Evolutionary conservation across 768 basidiomycete genomes (phyloP), one percentile per base, ranked within the genome.

Genomic region (Peribolospora kevripleyi): DNA sequence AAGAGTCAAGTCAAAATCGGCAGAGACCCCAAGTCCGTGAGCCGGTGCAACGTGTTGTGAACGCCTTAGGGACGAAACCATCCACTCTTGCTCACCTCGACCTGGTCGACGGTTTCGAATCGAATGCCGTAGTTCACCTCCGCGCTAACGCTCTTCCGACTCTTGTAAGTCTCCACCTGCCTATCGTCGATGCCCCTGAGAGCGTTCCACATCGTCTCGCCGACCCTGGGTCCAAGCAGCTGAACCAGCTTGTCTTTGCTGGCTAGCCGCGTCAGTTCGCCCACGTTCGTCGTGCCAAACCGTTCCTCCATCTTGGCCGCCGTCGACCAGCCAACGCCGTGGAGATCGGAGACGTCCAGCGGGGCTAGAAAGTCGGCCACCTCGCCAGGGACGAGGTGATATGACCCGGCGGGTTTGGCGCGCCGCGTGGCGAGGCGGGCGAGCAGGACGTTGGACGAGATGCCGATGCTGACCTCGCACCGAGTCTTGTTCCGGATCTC

Each of bases 51-150:
- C 25, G 25, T 25, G 25, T 25, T n/a, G n/a, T n/a, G n/a, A n/a
- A n/a, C n/a, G n/a, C n/a, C n/a, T n/a, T 10, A 50, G 48, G 5
- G 48, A 25, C n/a, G 53, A 46, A 53, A 39, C 9, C 1, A 37
- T 14, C 8, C 42, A 49, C 25, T 25, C 25, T 25, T 25, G 51
- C 60, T 41, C 3, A 70, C 67, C 64, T 86, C 79, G 5, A 83
- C 86, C 64, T 93, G 80, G 43, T 79, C 79, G 55, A 79, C 73
- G 55, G 77, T 77, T 62, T 82, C 77, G 66, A 97, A 97, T 3
- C 93, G 79, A 54, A 98, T 93, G 0, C 87, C 93, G 65, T 95
- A 98, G 53, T 87, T 98, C 62, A 95, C 83, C 65, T 95, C 91
- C 56, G 84, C 88, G 8, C 83, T 86, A 14, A 98, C 86, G 5